These are phyloP conservation scores for Ustilago bromivora DNA, from an alignment of 1,284 basidiomycete genomes.

Conservation along the genomic window DNA sequence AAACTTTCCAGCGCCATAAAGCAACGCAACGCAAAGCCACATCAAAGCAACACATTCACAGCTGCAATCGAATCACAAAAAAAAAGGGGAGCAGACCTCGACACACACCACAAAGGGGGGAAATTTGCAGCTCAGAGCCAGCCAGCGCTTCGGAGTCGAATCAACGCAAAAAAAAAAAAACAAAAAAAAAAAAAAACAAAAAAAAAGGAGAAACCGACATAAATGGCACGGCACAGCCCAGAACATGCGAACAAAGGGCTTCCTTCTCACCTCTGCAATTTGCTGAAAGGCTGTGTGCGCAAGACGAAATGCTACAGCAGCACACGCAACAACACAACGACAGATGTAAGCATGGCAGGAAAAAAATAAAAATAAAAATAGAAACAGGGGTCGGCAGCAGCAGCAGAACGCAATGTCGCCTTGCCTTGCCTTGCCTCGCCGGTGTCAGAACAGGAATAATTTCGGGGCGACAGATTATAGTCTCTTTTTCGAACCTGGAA, in stretches of 20 bases:
- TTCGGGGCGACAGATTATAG: background rate
- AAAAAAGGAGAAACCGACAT: background rate
- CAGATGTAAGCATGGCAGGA: background rate
- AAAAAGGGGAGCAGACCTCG: too few relatives aligned
- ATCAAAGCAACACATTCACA: background rate
- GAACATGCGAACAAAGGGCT: constrained; percentile 3
- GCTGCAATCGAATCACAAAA: background rate
- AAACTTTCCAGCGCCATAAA: background rate
- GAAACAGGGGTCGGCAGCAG: background rate
- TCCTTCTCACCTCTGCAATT: background rate
- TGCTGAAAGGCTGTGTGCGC: background rate
- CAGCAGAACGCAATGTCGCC: background rate
- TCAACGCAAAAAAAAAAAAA: background rate
- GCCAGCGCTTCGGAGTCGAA: too few relatives aligned
- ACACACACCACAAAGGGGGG: background rate
- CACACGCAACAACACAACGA: too few relatives aligned
- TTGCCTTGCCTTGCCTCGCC: background rate
- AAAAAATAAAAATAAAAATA: background rate
- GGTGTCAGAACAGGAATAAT: background rate
- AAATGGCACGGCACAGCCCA: constrained; percentile 12
- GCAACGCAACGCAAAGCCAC: background rate
- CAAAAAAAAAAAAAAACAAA: background rate
- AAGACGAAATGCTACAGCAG: background rate
- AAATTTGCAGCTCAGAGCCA: background rate
- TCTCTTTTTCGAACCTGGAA: too few relatives aligned